Evolutionary conservation across 208 protist species (phyloP).

Genomic region (Angomonas ambiguus): DNA sequence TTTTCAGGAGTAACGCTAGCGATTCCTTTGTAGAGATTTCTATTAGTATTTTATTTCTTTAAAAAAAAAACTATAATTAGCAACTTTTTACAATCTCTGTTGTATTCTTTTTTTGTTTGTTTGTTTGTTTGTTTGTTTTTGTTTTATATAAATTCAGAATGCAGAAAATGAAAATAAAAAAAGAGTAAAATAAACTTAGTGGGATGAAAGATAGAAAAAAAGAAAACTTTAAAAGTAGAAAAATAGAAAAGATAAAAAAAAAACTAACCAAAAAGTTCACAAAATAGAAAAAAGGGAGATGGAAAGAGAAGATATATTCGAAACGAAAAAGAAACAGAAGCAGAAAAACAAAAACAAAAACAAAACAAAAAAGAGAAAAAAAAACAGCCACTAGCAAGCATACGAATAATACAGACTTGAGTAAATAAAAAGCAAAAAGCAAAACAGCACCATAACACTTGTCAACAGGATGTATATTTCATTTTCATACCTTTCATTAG

Average conservation of each 20-base stretch:
- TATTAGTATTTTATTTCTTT: no score
- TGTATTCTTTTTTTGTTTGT: slow-evolving; percentile 1
- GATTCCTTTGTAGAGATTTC: no score
- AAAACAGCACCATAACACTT: no score
- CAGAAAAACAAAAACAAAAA: background rate
- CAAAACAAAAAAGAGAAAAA: no score
- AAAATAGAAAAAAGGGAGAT: no score
- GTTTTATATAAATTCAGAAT: background rate
- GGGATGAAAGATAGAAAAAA: background rate
- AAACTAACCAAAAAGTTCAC: background rate
- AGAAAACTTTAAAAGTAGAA: no score
- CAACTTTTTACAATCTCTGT: no score
- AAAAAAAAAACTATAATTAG: no score
- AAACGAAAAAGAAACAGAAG: background rate
- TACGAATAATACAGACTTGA: background rate
- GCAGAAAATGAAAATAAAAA: background rate
- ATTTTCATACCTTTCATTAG: no score
- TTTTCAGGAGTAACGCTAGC: no score
- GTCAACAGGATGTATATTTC: no score
- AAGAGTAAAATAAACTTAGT: background rate
- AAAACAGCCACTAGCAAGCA: no score
- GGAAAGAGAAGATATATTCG: background rate
- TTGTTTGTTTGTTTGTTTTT: slow-evolving; percentile 4
- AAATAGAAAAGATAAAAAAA: slow-evolving; percentile 1
- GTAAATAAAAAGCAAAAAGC: background rate